phyloP scores from a whole-genome alignment of 1,284 basidiomycete genomes.

The Psilocybe mexicana region DNA sequence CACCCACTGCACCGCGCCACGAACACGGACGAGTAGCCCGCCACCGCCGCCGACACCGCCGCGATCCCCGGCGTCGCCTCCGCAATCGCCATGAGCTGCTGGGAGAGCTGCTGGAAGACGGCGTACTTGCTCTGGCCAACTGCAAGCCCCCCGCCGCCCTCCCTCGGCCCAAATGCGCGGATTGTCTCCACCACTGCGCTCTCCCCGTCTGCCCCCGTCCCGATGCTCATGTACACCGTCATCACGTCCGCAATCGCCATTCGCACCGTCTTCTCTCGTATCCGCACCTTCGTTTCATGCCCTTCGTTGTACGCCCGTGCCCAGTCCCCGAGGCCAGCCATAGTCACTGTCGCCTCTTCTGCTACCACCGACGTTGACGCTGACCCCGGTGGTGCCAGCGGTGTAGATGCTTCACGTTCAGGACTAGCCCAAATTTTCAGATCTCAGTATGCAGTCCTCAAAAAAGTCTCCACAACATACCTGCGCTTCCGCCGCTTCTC shows the following conservation, averaged over 20 bases:
- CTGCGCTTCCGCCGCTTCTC: conserved; percentile 50
- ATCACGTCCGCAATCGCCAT: conserved; percentile 62
- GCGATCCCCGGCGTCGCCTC: conserved; percentile 54
- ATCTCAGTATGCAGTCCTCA: not conserved
- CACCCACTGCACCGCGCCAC: conserved; percentile 57
- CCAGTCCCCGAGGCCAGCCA: conserved; percentile 47
- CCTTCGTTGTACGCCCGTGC: conserved; percentile 53
- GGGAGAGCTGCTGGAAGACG: conserved; percentile 64
- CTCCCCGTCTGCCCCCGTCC: conserved; percentile 31
- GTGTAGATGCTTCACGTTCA: not conserved
- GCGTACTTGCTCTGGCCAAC: conserved; percentile 67
- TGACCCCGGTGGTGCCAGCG: not conserved
- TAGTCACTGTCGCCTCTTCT: conserved; percentile 9
- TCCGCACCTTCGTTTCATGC: conserved; percentile 42
- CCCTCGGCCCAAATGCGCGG: conserved; percentile 65
- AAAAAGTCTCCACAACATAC: conserved; percentile 32
- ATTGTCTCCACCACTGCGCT: conserved; percentile 58
- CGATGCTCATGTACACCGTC: conserved; percentile 55
- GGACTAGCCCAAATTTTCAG: not conserved
- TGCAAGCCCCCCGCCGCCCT: conserved; percentile 52
- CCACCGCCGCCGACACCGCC: conserved; percentile 46
- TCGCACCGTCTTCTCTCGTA: conserved; percentile 55
- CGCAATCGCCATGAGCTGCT: conserved; percentile 61
- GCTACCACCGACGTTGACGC: not conserved
- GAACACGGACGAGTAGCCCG: conserved; percentile 61